Evolutionary conservation across 1,284 basidiomycete genomes (phyloP), one percentile per base, ranked within the genome.

Genomic region (Boletus mariae): DNA sequence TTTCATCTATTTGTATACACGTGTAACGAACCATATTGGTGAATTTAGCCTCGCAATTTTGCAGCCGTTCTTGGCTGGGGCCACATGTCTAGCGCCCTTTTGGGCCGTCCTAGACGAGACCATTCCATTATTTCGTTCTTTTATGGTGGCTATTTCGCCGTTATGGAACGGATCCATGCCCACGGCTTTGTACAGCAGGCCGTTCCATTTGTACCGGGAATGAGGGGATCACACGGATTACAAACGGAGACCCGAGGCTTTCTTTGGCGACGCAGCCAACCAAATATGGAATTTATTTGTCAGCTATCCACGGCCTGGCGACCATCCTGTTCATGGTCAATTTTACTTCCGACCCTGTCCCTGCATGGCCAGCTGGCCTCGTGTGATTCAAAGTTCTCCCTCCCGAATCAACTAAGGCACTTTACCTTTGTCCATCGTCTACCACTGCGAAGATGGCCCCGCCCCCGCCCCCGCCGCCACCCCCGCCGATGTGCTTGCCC

Each of bases 401-500:
- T 53, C 49, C 53, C 54, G 51, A 49, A 49, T 49, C 45, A 49
- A 52, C 55, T 45, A 56, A 47, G 59, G 43, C 53, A 59, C 56
- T 61, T 61, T 51, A 47, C 55, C 56, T 56, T 52, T 29, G 31
- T 57, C 62, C 53, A 38, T 52, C 56, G 51, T 50, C 53, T 25
- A 20, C 51, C 53, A 37, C 23, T 55, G 61, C 59, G 60, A 68
- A 60, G 65, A 72, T 75, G 67, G 56, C 76, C 25, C 76, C 79
- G 15, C 64, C 64, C 0, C 69, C 61, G 4, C 72, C 75, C 0
- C 73, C 74, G 0, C 78, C 79, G 1, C 80, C 80, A 0, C 79
- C 80, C 0, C 80, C 80, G 2, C 81, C 80, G 12, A 70, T 82
- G 53, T 84, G 80, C 57, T 72, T 83, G 26, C 82, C 82, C 8